Base-by-base conservation (phyloP, 306 rosid species). In the Prunus mume region DNA sequence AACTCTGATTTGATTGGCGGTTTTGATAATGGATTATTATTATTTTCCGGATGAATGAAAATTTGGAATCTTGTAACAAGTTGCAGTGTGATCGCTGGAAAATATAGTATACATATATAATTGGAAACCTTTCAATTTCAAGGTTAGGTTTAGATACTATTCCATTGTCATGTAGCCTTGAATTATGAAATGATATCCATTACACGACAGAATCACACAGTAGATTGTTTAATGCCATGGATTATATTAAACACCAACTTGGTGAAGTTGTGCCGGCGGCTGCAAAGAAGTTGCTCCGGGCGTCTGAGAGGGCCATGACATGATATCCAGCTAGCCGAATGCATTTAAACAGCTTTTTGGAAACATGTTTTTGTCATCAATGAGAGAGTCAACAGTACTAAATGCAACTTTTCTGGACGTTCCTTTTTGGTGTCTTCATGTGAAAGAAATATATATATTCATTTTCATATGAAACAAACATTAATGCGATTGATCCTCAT, bases 61-160 rank as follows among this genome's bases (percentile, higher is more conserved):
- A 27, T 60, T 38, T 60, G 77, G 77, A 61, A 9, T 60, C n/a
- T 45, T 73, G 58, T 27, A 61, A n/a, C 77, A 61, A 60, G 77
- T 60, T 73, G 77, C 20, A 58, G n/a, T 64, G n/a, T 45, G 49
- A 41, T 73, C 20, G 34, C 41, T 73, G 67, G 24, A 72, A 57
- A 30, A 46, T 17, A 30, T 17, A 30, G 19, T 30, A 30, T 17
- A 63, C 27, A 25, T 32, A 9, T 51, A 64, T 24, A 58, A n/a
- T 22, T 41, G 54, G 55, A 41, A 43, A 22, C 22, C 45, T 63
- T 28, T 63, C 20, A 30, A 63, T 63, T 28, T 63, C 20, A 17
- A 63, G 49, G 81, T 74, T 72, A 66, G 85, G 78, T 77, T 49
- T 12, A 4, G 67, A 58, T 45, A 71, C 78, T 71, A 51, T 67